A percentile compares a stretch with the other conserved stretches of the same genome.
phyloP scores from a whole-genome alignment of 2,329 filamentous ascomycete genomes.

The Aureobasidium zeae region DNA sequence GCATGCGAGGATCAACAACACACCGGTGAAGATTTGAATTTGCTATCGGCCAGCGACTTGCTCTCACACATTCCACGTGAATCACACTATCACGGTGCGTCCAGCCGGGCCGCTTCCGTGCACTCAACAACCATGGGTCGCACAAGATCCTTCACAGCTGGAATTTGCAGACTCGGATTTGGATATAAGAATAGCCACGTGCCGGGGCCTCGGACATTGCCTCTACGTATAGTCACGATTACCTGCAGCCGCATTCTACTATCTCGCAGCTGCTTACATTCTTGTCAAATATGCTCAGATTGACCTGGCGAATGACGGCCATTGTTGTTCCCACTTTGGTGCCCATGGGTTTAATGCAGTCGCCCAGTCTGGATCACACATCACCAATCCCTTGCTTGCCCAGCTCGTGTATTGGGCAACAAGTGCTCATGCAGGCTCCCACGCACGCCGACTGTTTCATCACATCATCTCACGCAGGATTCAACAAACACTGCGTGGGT shows the following conservation, averaged over 20 bases:
- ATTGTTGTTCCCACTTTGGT: not conserved
- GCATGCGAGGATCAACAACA: no score
- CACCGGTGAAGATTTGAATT: no score
- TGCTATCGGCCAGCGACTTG: no score
- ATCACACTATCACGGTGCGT: not conserved
- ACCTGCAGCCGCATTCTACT: constrained; percentile 9
- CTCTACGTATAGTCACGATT: not conserved
- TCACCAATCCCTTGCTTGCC: constrained; percentile 11
- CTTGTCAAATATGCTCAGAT: constrained; percentile 8
- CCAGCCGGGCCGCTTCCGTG: constrained; percentile 1
- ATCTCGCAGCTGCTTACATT: constrained; percentile 12
- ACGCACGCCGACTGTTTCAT: constrained; percentile 15
- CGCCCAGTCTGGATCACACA: constrained; percentile 3
- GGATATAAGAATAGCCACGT: constrained; percentile 3
- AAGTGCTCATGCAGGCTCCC: constrained; percentile 11
- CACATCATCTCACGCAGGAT: constrained; percentile 13
- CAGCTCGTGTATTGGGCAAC: not conserved
- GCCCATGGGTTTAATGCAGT: constrained; percentile 6
- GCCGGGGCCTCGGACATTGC: not conserved
- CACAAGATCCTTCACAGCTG: constrained; percentile 10
- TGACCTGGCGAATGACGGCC: constrained; percentile 1
- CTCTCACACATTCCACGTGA: constrained; percentile 15
- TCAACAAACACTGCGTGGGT: constrained; percentile 9
- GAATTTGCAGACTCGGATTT: not conserved
- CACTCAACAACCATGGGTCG: constrained; percentile 6